These are phyloP conservation scores for Claviceps paspali DNA, from an alignment of 2,329 filamentous ascomycete genomes.

Conservation along the genomic window DNA sequence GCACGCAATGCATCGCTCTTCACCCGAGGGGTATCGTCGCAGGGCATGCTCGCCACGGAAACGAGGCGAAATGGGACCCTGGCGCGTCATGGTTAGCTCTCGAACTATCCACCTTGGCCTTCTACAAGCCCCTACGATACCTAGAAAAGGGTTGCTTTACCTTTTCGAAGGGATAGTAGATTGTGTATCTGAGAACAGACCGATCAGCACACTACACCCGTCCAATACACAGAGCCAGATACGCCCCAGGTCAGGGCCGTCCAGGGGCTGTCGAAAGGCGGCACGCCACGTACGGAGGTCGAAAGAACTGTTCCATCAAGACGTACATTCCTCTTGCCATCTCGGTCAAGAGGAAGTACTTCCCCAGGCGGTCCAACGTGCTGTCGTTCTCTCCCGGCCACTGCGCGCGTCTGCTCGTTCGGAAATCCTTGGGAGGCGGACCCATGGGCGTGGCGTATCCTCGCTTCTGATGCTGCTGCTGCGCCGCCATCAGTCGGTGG, in stretches of 20 bases:
- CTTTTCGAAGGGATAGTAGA: slow-evolving; percentile 98
- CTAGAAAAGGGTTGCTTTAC: slow-evolving; percentile 22
- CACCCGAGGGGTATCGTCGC: slow-evolving; percentile 87
- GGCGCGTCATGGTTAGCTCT: slow-evolving; percentile 10
- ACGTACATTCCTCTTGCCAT: slow-evolving; percentile 98
- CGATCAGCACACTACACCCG: slow-evolving; percentile 1
- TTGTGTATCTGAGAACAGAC: slow-evolving; percentile 61
- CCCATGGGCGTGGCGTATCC: slow-evolving; percentile 57
- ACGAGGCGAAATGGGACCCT: slow-evolving; percentile 88
- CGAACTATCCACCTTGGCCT: too few species aligned
- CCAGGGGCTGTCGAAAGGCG: too few species aligned
- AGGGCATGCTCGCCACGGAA: slow-evolving; percentile 98
- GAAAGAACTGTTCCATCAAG: slow-evolving; percentile 92
- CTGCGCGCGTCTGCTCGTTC: slow-evolving; percentile 53
- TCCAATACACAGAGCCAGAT: too few species aligned
- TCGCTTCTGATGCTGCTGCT: slow-evolving; percentile 15
- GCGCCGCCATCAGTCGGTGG: slow-evolving; percentile 7
- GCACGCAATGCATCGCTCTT: slow-evolving; percentile 98
- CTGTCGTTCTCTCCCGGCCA: slow-evolving; percentile 73
- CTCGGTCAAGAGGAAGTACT: slow-evolving; percentile 91
- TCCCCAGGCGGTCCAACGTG: slow-evolving; percentile 68
- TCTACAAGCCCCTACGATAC: not conserved
- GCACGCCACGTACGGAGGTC: slow-evolving; percentile 90
- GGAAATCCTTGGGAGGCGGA: slow-evolving; percentile 67
- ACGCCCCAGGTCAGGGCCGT: too few species aligned